Base-by-base conservation (phyloP, 345 rosid genomes). In the Conringia planisiliqua region DNA sequence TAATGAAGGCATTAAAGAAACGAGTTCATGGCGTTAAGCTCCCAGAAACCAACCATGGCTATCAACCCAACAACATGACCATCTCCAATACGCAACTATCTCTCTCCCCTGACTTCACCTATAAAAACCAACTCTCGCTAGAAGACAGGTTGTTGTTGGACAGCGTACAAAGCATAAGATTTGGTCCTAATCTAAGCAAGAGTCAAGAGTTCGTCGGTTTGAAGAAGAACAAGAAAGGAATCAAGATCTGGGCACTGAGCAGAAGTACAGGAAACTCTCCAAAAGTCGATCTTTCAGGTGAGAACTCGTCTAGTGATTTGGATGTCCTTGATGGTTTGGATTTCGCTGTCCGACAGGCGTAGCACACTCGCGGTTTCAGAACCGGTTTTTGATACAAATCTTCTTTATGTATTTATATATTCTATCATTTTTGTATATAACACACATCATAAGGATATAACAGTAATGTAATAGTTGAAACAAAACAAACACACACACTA, bases 191-290 rank as follows among this genome's bases (percentile, higher is more conserved):
- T 57, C 67, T 85, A 61, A 95, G 99, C 80, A 95, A 86, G 83
- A 92, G 98, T 65, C 97, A 90, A 67, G 98, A 92, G 59, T 81
- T 95, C 62, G 55, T 59, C 1, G 36, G 77, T 2, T 5, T 47
- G 33, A 78, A 75, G 66, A 78, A 71, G 66, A 65, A 50, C 55
- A 82, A 71, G 78, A 82, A 75, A 63, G 62, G 77, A 58, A 74
- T 18, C 70, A 78, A 71, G 77, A 62, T 82, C 8, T 82, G 80
- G 78, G 79, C 85, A 16, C 14, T 76, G 58, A 86, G 94, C 77
- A 86, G 74, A 82, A 92, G 99, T 70, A 72, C 85, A 1, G 93
- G 92, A 20, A 85, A 72, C 82, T 87, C 99, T 30, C 98, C 93
- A 2, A 70, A 46, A 51, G 80, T 57, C 4, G 26, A 42, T 7